Evolutionary conservation across 768 basidiomycete genomes (phyloP), one percentile per base, ranked within the genome.

Genomic region (Galerina marginata): DNA sequence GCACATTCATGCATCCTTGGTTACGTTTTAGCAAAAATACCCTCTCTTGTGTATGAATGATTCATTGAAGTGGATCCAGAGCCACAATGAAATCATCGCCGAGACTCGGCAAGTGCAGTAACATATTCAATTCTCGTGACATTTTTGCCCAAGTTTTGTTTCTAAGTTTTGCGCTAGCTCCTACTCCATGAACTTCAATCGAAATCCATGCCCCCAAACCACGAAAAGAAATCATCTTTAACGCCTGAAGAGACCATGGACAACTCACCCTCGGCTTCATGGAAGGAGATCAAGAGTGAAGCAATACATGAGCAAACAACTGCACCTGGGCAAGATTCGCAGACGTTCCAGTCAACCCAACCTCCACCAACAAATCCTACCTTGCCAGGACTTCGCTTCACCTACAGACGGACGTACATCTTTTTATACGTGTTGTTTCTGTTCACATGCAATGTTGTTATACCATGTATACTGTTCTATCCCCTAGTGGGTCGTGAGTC

Each of bases 381-480:
- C 6, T 62, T 67, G 47, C 61, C 63, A 12, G 54, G 60, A 40
- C 62, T 69, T 46, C 63, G 64, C 39, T 71, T 71, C 45, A 51
- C 63, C 12, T 69, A 68, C 53, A 62, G 56, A 54, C 62, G 58
- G 51, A 54, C 42, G 33, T 59, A 66, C 47, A 63, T 71, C 50
- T 57, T 65, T 15, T 37, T 67, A 23, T 71, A 74, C 54, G 62
- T 70, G 12, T 36, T 59, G 6, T 74, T 73, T 46, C 67, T 74
- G 9, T 33, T 72, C 6, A 52, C 69, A 11, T 73, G 72, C 59
- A 73, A 74, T 54, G 53, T 74, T 39, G 54, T 69, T 26, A 66
- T 72, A 39, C 73, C 73, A 16, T 62, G 64, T 26, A 52, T 73
- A 6, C 66, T 74, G 9, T 73, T 71, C 54, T 74, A 73, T 50